These are phyloP conservation scores for Lasiodiplodia sp. DNA, from an alignment of 2,329 filamentous ascomycete genomes.

Conservation along the genomic window DNA sequence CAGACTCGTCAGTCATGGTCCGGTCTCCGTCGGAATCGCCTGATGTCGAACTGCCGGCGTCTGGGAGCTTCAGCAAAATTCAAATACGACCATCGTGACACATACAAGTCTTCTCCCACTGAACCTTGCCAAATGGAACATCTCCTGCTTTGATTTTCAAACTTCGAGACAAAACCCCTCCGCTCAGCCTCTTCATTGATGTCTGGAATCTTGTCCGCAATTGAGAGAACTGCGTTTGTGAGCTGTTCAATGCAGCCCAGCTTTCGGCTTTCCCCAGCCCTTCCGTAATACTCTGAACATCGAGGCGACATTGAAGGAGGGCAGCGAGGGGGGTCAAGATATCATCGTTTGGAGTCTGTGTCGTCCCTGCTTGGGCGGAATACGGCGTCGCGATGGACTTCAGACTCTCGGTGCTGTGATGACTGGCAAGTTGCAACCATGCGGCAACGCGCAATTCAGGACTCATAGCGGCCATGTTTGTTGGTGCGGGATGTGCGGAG, in stretches of 20 bases:
- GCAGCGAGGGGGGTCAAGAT: not conserved
- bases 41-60: conserved; percentile 5
- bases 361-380: not conserved
- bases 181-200: conserved; percentile 7
- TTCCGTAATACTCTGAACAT: not conserved
- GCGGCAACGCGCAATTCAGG: not conserved
- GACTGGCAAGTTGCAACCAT: not conserved
- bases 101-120: conserved; percentile 16
- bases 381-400: not conserved
- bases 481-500: not conserved
- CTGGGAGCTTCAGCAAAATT: not conserved
- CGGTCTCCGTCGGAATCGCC: conserved; percentile 8
- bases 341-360: not conserved
- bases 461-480: not conserved
- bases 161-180: not conserved
- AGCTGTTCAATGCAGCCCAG: conserved; percentile 12
- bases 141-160: not conserved
- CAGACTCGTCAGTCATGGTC: conserved; percentile 7
- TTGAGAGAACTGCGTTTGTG: conserved; percentile 9
- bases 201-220: conserved; percentile 1
- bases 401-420: not conserved
- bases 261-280: not conserved
- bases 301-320: conserved; percentile 15
- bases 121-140: conserved; percentile 4
- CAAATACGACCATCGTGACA: not conserved